Conservation (phyloP, 1,284 basidiomycete species). For the Cryptococcus sp. region DNA sequence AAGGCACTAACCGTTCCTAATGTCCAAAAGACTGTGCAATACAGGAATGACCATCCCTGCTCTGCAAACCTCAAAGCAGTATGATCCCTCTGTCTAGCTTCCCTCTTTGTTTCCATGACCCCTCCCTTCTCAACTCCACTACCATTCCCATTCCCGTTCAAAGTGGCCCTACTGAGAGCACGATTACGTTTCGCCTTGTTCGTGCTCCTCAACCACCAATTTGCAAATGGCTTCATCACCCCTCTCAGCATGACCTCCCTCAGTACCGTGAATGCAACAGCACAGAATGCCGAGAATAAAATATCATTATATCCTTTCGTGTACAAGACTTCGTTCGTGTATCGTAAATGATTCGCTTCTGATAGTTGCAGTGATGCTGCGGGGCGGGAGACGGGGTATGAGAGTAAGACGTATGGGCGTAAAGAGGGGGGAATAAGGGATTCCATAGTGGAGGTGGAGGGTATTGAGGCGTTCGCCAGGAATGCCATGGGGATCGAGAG, state of each 20-base stretch:
- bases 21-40: slow-evolving; percentile 69
- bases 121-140: not conserved
- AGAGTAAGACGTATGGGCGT: slow-evolving; percentile 67
- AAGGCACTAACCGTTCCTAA: slow-evolving; percentile 71
- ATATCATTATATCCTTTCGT: slow-evolving; percentile 65
- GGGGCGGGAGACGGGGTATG: slow-evolving; percentile 57
- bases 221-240: slow-evolving; percentile 71
- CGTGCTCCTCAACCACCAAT: slow-evolving; percentile 56
- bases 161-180: not conserved
- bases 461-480: not conserved
- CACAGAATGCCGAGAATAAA: slow-evolving; percentile 66
- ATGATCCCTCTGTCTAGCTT: slow-evolving; percentile 52
- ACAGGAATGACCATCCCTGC: slow-evolving; percentile 84
- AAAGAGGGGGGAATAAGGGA: slow-evolving; percentile 17
- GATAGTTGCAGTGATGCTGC: slow-evolving; percentile 23
- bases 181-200: slow-evolving; percentile 1
- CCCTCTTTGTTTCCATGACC: slow-evolving; percentile 20
- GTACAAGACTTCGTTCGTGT: slow-evolving; percentile 48
- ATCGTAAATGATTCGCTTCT: slow-evolving; percentile 54
- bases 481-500: not conserved
- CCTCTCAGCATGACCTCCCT: slow-evolving; percentile 69
- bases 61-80: slow-evolving; percentile 84
- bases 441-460: not conserved
- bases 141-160: not conserved
- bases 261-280: slow-evolving; percentile 69